Percentiles rank a stretch among this genome's conserved stretches.
phyloP scores from a whole-genome alignment of 306 rosid species.

The Quercus dentata region DNA sequence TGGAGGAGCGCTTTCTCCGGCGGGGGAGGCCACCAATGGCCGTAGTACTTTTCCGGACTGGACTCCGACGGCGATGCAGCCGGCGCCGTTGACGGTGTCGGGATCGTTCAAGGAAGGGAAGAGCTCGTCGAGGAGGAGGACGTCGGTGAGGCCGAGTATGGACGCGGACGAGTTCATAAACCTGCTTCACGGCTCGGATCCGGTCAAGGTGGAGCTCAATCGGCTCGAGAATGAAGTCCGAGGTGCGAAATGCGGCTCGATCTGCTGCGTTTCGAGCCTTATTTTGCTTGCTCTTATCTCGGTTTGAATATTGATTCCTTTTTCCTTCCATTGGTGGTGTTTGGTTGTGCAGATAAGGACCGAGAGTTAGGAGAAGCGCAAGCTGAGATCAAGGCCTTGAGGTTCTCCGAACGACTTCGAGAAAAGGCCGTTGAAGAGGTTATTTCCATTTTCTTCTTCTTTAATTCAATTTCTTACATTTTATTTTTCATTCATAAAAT shows the following conservation, averaged over 20 bases:
- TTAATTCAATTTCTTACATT: neutral
- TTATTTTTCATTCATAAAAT: neutral
- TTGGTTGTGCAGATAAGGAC: constrained; percentile 77
- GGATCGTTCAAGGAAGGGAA: constrained; percentile 95
- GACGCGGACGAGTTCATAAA: constrained; percentile 95
- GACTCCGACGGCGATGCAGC: constrained; percentile 30
- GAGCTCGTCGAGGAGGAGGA: constrained; percentile 73
- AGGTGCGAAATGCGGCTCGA: constrained; percentile 92
- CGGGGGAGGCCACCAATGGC: constrained; percentile 19
- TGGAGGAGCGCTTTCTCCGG: constrained; percentile 33
- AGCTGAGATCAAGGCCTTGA: constrained; percentile 96
- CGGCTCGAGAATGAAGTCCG: constrained; percentile 97
- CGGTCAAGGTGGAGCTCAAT: constrained; percentile 99
- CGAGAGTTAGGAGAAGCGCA: constrained; percentile 89
- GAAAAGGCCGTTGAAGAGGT: constrained; percentile 99
- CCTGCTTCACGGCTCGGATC: constrained; percentile 97
- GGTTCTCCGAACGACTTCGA: constrained; percentile 78
- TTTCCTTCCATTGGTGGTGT: neutral
- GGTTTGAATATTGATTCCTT: constrained; percentile 9
- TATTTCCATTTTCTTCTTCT: constrained; percentile 17
- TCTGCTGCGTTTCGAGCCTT: constrained; percentile 44
- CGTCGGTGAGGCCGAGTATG: constrained; percentile 74
- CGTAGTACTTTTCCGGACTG: neutral
- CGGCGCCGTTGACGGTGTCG: constrained; percentile 59
- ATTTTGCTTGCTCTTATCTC: constrained; percentile 29